These are phyloP conservation scores for Penicillium sp. DNA, from an alignment of 2,329 filamentous ascomycete genomes.

Conservation along the genomic window DNA sequence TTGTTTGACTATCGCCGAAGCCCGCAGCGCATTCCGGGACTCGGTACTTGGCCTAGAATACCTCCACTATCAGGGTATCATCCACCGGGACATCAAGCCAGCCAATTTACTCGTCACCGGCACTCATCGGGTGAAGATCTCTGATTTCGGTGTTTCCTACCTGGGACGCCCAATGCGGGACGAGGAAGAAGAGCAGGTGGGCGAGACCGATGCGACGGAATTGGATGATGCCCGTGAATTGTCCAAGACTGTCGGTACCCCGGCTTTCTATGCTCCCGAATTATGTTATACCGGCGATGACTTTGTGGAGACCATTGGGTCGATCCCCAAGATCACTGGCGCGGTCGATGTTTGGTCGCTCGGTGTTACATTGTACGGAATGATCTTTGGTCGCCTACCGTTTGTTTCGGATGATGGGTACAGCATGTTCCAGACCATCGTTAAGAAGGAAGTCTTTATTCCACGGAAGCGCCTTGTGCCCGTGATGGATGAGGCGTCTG, in stretches of 20 bases:
- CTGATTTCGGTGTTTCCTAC: slow-evolving; percentile 97
- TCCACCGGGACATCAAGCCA: slow-evolving; percentile 81
- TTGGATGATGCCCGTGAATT: slow-evolving; percentile 91
- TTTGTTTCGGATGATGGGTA: slow-evolving; percentile 91
- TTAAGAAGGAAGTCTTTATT: slow-evolving; percentile 88
- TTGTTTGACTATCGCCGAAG: slow-evolving; percentile 81
- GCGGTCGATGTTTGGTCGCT: slow-evolving; percentile 98
- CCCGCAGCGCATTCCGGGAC: slow-evolving; percentile 82
- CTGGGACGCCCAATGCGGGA: slow-evolving; percentile 84
- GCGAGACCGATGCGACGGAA: slow-evolving; percentile 79
- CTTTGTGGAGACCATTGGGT: slow-evolving; percentile 53
- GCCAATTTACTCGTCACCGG: slow-evolving; percentile 87
- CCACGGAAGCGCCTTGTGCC: slow-evolving; percentile 78
- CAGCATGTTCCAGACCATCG: slow-evolving; percentile 86
- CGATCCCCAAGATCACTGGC: slow-evolving; percentile 71
- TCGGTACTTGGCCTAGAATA: slow-evolving; percentile 93
- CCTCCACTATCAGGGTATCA: slow-evolving; percentile 80
- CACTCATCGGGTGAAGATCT: slow-evolving; percentile 90
- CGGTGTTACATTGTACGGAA: slow-evolving; percentile 91
- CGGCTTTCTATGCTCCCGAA: slow-evolving; percentile 95
- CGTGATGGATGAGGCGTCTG: slow-evolving; percentile 48
- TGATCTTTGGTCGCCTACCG: slow-evolving; percentile 89
- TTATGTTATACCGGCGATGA: slow-evolving; percentile 83
- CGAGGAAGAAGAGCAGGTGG: slow-evolving; percentile 72
- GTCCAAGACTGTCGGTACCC: slow-evolving; percentile 97